Base-by-base conservation (phyloP, 495 filamentous ascomycete species). In the Xylaria bambusicola region DNA sequence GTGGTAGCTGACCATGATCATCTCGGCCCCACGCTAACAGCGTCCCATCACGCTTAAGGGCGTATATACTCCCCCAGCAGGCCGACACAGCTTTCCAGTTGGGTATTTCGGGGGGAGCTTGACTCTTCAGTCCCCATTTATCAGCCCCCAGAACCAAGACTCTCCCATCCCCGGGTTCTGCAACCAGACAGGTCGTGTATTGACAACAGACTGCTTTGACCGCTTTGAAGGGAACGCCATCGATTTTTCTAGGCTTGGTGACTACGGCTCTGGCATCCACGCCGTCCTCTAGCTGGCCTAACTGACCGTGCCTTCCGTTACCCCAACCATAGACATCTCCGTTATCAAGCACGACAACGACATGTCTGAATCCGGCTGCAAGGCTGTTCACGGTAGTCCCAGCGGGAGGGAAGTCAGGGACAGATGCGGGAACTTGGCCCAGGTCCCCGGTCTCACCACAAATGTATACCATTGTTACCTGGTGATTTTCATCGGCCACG, bases 281-380 rank as follows among this genome's bases (percentile, higher is more conserved):
- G 23, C 27, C 51, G 0, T 61, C 77, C 10, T 63, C 71, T 1
- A 73, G 68, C 10, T 77, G 63, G 4, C 90, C 92, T 0, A 98
- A 71, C 68, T 98, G 93, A 0, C 92, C 92, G 73, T 96, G 92
- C 26, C 92, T 80, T 6, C 86, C 85, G 60, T 78, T 86, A 1
- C 94, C 94, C 94, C 94, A 97, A 2, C 93, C 94, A 70, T 87
- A 97, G 1, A 88, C 86, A 1, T 87, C 78, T 2, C 92, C 93
- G 69, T 87, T 87, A 26, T 80, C 80, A 0, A 96, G 72, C 4
- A 97, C 82, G 3, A 79, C 85, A 17, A 92, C 84, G 0, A 84
- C 82, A 68, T 98, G 94, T 15, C 81, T 80, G 76, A 95, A 86
- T n/a, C 89, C 81, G 42, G 89, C 86, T 0, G 86, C 73, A 10